These are phyloP conservation scores for Stentor roeselii DNA, from an alignment of 73 alveolate genomes.

Conservation along the genomic window DNA sequence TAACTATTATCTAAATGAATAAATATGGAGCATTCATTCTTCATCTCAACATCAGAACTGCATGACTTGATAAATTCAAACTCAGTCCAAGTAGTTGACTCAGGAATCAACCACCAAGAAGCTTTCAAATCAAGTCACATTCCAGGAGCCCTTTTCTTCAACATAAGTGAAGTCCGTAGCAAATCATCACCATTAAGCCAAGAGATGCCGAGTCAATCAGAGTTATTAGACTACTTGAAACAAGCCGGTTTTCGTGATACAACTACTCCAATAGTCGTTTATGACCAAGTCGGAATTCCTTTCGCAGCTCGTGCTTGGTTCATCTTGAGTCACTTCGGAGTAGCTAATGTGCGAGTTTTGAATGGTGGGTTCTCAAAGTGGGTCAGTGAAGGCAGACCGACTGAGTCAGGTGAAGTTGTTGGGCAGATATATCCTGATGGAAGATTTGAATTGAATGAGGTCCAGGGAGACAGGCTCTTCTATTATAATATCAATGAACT, in stretches of 20 bases:
- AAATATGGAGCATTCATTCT: neutral
- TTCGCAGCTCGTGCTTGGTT: constrained; percentile 6
- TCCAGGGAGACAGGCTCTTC: neutral
- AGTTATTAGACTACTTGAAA: neutral
- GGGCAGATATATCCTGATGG: no score
- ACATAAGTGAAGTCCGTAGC: neutral
- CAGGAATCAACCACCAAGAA: neutral
- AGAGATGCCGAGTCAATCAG: neutral
- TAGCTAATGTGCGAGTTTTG: neutral
- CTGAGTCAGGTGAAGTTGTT: neutral
- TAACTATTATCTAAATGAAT: no score
- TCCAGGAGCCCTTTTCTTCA: neutral
- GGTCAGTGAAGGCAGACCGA: constrained; percentile 5
- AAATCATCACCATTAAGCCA: neutral
- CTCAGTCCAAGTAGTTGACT: neutral
- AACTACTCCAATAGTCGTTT: neutral
- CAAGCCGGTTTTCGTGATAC: neutral
- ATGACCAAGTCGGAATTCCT: constrained; percentile 1
- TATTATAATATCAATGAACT: neutral
- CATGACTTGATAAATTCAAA: neutral
- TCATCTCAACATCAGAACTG: neutral
- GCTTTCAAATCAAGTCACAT: neutral
- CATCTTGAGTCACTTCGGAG: neutral
- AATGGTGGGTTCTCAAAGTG: constrained; percentile 5
- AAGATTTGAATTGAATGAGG: neutral